Evolutionary conservation across 495 filamentous ascomycete species (phyloP).

Genomic region (Trichoderma virens): DNA sequence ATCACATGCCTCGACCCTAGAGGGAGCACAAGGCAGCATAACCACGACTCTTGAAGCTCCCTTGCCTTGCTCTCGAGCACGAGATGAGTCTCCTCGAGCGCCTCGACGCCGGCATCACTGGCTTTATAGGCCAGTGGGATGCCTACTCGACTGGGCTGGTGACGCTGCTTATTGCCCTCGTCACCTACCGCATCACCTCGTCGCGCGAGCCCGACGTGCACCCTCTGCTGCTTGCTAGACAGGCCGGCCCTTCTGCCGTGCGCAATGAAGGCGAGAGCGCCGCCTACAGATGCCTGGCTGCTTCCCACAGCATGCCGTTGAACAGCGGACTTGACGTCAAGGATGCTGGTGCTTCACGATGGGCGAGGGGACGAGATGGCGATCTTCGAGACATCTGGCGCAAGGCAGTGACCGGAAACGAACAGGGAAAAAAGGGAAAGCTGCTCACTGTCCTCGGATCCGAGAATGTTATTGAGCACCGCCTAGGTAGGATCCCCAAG

Average conservation of each 20-base stretch:
- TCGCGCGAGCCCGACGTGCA: constrained; percentile 75
- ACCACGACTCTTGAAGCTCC: background rate
- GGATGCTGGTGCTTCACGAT: constrained; percentile 72
- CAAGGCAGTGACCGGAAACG: constrained; percentile 58
- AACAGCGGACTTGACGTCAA: constrained; percentile 78
- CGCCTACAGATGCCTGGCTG: constrained; percentile 68
- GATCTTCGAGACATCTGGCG: constrained; percentile 93
- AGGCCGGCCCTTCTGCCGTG: constrained; percentile 68
- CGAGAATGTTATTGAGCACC: constrained; percentile 62
- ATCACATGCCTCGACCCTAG: background rate
- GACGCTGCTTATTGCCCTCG: constrained; percentile 46
- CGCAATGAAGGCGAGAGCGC: constrained; percentile 79
- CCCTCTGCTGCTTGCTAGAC: constrained; percentile 80
- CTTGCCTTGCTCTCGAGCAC: background rate
- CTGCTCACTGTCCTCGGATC: constrained; percentile 76
- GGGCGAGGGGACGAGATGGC: constrained; percentile 72
- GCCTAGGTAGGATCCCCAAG: constrained; percentile 49
- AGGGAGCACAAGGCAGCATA: background rate
- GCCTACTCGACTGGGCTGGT: constrained; percentile 59
- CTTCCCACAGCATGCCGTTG: constrained; percentile 78
- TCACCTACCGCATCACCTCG: constrained; percentile 45
- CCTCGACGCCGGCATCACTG: constrained; percentile 58
- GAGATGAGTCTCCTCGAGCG: constrained; percentile 45
- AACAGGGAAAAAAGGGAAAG: constrained; percentile 58
- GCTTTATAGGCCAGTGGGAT: constrained; percentile 72